These are phyloP conservation scores for Leccinum barrowsii DNA, from an alignment of 768 basidiomycete genomes.

Conservation along the genomic window DNA sequence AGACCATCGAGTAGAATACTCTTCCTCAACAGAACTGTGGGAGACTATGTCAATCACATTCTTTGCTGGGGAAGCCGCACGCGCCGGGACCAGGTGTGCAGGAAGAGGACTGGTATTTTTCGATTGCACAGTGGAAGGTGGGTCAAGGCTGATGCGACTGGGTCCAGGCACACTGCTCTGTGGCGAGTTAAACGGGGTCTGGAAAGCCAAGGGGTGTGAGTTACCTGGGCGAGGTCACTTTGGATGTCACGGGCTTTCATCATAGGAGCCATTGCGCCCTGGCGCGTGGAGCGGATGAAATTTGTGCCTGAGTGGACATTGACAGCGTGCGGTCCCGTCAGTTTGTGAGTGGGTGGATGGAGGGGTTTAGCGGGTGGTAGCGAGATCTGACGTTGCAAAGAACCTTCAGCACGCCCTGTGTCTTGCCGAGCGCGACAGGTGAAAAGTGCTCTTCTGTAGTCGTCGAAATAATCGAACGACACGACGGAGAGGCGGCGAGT, in stretches of 20 bases:
- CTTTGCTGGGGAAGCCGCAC: not conserved
- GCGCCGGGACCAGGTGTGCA: not conserved
- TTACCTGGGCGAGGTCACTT: constrained; percentile 10
- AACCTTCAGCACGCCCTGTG: constrained; percentile 5
- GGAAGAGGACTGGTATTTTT: not conserved
- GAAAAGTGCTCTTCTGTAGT: constrained; percentile 7
- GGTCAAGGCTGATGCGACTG: not conserved
- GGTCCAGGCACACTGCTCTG: constrained; percentile 12
- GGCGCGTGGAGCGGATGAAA: not conserved
- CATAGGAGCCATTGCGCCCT: not conserved
- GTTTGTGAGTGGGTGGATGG: not conserved
- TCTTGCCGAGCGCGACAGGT: constrained; percentile 2
- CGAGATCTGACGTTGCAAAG: not conserved
- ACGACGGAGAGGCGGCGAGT: constrained; percentile 11
- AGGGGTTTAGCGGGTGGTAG: not conserved
- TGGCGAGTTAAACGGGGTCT: constrained; percentile 4
- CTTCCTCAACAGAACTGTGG: not conserved
- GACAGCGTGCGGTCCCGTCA: not conserved
- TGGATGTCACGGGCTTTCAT: not conserved
- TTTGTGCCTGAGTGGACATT: not conserved
- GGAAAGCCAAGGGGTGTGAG: not conserved
- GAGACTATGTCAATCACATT: constrained; percentile 6
- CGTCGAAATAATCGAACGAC: constrained; percentile 5
- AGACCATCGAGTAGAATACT: constrained; percentile 15
- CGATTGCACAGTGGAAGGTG: not conserved